Evolutionary conservation across 2,329 filamentous ascomycete genomes (phyloP), one percentile per base, ranked within the genome.

Genomic region (Dothideomycetidae sp.): DNA sequence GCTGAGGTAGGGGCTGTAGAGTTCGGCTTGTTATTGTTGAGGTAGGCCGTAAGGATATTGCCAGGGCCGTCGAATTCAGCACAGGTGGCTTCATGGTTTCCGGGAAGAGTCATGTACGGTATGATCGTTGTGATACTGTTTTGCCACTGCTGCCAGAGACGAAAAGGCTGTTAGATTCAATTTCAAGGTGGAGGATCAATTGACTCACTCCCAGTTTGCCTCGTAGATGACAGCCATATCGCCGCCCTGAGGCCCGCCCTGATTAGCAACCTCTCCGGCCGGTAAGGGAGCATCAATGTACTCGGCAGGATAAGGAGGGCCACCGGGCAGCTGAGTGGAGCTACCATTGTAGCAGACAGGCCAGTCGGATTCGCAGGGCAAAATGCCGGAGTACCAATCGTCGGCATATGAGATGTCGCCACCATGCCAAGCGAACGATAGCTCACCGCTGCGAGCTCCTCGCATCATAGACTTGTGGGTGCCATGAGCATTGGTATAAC

Each of bases 261-360:
- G 63, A 47, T 61, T 59, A 10, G 65, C 40, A 1, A 57, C 46
- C 43, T 67, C 64, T 13, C 64, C 64, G 4, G 45, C 53, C 2
- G 65, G 64, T 1, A 68, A 50, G 15, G 65, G 63, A n/a, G 44
- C 50, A 39, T 59, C 50, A 7, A 44, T 33, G 49, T 67, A 68
- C 40, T 57, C 55, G 9, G 57, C 52, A 1, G 60, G 54, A 21
- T 59, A 51, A 5, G 48, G 49, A 33, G 53, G 50, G 1, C 58
- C 59, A 7, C 57, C 51, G 5, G 60, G 64, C 3, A 68, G 53
- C 31, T 49, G 35, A 1, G 57, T 58, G 30, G 50, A 55, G 5
- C 62, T 61, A 33, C 66, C 66, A 39, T 69, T 68, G 50, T 68
- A 70, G 54, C 67, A 70, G 10, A 69, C 56, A 1, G 62, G 61